phyloP scores from a whole-genome alignment of 139 green algal genomes.

The Chlorella vulgaris region DNA sequence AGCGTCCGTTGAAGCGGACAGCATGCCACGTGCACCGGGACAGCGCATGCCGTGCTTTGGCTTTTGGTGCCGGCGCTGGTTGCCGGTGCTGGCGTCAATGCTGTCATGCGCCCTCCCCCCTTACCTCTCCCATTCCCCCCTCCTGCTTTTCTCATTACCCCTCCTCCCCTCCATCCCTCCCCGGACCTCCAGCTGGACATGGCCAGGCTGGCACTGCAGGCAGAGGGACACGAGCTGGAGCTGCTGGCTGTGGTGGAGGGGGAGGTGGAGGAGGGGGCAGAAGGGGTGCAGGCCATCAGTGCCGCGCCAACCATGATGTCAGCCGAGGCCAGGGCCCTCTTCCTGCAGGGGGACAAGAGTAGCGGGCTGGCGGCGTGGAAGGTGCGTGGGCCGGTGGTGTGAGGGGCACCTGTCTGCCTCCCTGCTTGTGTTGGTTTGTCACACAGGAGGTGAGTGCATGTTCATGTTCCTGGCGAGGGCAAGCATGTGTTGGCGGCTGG shows the following conservation, averaged over 20 bases:
- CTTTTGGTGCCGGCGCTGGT: too few species aligned
- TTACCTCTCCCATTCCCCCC: neutral
- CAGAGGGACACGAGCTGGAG: constrained; percentile 42
- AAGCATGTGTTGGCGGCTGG: too few species aligned
- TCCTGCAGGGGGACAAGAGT: constrained; percentile 70
- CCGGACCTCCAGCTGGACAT: constrained; percentile 9
- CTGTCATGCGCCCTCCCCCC: neutral
- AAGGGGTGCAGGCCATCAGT: constrained; percentile 12
- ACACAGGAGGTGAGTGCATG: too few species aligned
- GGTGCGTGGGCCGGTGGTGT: constrained; percentile 16
- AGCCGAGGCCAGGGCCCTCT: constrained; percentile 70
- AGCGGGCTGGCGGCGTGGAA: constrained; percentile 76
- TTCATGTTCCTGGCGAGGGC: too few species aligned
- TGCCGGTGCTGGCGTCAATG: too few species aligned
- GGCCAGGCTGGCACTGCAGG: constrained; percentile 28
- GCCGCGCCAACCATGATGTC: constrained; percentile 87
- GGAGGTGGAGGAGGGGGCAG: constrained; percentile 21
- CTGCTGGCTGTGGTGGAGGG: constrained; percentile 50
- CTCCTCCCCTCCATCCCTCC: neutral
- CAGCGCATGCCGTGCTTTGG: too few species aligned
- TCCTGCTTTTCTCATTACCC: neutral
- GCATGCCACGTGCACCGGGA: too few species aligned
- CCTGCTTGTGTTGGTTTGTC: neutral
- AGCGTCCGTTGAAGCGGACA: too few species aligned
- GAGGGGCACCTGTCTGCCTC: neutral